Evolutionary conservation across 1,284 basidiomycete genomes (phyloP).

Genomic region (Microbotryum saponariae): DNA sequence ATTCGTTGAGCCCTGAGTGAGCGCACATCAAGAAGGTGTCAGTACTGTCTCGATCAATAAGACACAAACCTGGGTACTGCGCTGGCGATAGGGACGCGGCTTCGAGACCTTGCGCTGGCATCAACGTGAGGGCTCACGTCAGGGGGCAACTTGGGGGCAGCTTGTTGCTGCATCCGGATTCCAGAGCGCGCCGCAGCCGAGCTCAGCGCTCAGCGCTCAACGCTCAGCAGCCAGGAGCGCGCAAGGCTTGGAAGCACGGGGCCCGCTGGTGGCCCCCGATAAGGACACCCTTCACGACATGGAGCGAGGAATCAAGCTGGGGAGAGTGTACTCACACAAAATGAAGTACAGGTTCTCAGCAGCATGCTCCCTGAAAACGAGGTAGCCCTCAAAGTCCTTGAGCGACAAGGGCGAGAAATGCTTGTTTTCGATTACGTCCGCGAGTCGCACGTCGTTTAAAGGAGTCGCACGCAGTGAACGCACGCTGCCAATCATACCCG

Average conservation of each 20-base stretch:
- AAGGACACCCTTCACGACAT: background rate
- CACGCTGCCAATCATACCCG: constrained; percentile 29
- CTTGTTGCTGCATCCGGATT: too few species aligned
- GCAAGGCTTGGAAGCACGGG: too few species aligned
- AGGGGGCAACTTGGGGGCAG: too few species aligned
- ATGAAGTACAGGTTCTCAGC: constrained; percentile 32
- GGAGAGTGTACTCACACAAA: constrained; percentile 11
- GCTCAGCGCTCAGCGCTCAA: too few species aligned
- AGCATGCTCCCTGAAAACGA: constrained; percentile 32
- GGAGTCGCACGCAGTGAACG: constrained; percentile 24
- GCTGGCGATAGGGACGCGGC: too few species aligned
- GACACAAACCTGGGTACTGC: too few species aligned
- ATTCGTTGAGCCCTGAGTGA: constrained; percentile 25
- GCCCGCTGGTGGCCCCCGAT: too few species aligned
- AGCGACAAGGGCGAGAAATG: constrained; percentile 29
- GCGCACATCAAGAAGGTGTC: background rate
- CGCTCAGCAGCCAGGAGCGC: too few species aligned
- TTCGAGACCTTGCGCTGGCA: too few species aligned
- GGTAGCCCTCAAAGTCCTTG: constrained; percentile 32
- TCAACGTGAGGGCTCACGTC: too few species aligned
- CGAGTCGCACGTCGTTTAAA: constrained; percentile 26
- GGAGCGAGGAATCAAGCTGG: background rate
- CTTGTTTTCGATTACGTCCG: constrained; percentile 30
- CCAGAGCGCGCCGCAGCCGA: too few species aligned
- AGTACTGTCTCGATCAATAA: background rate